These are phyloP conservation scores for Elsinoe necatrix DNA, from an alignment of 2,329 filamentous ascomycete species.

Conservation along the genomic window DNA sequence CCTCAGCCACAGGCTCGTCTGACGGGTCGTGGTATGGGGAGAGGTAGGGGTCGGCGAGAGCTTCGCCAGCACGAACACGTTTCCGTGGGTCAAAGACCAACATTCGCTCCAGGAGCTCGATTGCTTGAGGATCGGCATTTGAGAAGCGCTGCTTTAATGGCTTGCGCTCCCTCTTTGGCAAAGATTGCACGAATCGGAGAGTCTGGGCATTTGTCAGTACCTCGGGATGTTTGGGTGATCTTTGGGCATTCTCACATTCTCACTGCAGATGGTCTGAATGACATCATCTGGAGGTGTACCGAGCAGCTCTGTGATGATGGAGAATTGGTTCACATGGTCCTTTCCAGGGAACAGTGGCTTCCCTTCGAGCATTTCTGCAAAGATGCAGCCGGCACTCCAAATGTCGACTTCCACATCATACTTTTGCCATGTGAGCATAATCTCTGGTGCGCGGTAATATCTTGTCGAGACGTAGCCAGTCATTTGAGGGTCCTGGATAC, in stretches of 20 bases:
- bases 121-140: slow-evolving; percentile 80
- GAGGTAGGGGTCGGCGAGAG: slow-evolving; percentile 85
- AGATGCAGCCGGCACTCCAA: slow-evolving; percentile 98
- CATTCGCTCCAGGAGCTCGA: slow-evolving; percentile 93
- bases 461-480: slow-evolving; percentile 97
- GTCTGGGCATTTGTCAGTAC: slow-evolving; percentile 50
- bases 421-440: slow-evolving; percentile 99
- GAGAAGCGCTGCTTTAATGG: slow-evolving; percentile 84
- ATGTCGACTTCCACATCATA: slow-evolving; percentile 99
- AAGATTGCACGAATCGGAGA: slow-evolving; percentile 89
- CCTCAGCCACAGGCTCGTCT: slow-evolving; percentile 88
- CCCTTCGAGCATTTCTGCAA: slow-evolving; percentile 97
- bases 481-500: slow-evolving; percentile 99
- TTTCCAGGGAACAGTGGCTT: slow-evolving; percentile 98
- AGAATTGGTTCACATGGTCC: slow-evolving; percentile 99
- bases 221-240: background rate
- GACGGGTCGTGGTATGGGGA: slow-evolving; percentile 94
- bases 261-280: slow-evolving; percentile 95
- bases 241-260: slow-evolving; percentile 57
- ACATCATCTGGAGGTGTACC: slow-evolving; percentile 97
- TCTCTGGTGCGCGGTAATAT: slow-evolving; percentile 97
- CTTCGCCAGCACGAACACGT: slow-evolving; percentile 78
- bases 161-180: slow-evolving; percentile 88
- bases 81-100: slow-evolving; percentile 98
- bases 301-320: slow-evolving; percentile 95